These are phyloP conservation scores for Strobilomyces confusus DNA, from an alignment of 768 basidiomycete species.

Conservation along the genomic window DNA sequence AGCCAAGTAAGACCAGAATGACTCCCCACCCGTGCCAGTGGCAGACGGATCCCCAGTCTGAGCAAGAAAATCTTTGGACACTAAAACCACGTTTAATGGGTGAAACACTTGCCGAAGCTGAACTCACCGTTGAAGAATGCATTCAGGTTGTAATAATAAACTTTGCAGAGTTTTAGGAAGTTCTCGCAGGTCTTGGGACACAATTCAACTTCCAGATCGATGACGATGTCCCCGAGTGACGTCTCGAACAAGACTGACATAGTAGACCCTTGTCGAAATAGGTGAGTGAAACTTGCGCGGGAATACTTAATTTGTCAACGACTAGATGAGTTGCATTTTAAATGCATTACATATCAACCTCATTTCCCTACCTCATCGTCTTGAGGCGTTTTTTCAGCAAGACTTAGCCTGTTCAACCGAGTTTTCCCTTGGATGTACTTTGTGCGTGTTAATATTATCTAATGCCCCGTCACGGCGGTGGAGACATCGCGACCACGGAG, in stretches of 20 bases:
- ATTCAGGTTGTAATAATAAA: conserved; percentile 95
- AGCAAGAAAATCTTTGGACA: conserved; percentile 96
- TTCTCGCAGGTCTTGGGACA: conserved; percentile 94
- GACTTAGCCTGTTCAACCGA: too few relatives aligned
- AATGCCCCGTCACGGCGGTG: too few relatives aligned
- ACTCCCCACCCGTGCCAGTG: conserved; percentile 91
- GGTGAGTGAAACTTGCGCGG: background rate
- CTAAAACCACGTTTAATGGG: conserved; percentile 36
- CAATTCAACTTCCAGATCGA: conserved; percentile 87
- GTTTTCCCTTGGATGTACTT: too few relatives aligned
- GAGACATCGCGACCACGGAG: too few relatives aligned
- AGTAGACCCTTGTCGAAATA: background rate
- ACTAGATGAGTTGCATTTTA: too few relatives aligned
- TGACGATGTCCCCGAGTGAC: conserved; percentile 93
- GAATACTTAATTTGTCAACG: too few relatives aligned
- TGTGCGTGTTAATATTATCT: too few relatives aligned
- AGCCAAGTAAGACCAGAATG: conserved; percentile 73
- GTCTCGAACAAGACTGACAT: conserved; percentile 99
- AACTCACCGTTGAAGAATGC: conserved; percentile 95
- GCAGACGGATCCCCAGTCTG: conserved; percentile 97
- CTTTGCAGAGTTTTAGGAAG: conserved; percentile 96
- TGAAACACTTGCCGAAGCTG: background rate
- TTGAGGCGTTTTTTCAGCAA: too few relatives aligned
- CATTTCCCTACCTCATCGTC: too few relatives aligned
- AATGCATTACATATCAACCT: too few relatives aligned